Evolutionary conservation across 495 filamentous ascomycete genomes (phyloP), one percentile per base, ranked within the genome.

Genomic region (Margaritispora aquatica): DNA sequence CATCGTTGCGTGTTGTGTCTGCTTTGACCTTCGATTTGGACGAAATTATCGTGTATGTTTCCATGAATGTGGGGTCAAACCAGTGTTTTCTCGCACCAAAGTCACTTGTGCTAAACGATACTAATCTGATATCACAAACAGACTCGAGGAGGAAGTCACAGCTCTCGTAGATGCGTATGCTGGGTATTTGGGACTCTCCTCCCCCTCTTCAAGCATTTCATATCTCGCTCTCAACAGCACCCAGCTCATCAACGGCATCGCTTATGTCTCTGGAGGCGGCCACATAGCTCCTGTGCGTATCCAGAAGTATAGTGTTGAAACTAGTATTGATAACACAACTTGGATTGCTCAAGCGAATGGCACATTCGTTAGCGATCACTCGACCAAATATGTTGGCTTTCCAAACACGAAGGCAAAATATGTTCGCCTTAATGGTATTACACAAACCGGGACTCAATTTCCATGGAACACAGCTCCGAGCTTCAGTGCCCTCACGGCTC

Each of bases 291-390:
- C 71, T 48, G 75, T 74, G 3, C 68, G 68, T 36, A 78, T 80
- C 44, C 69, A 69, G 20, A 61, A 72, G 31, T 74, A 80, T 54
- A 59, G 59, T n/a, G 63, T 80, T 21, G 69, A 66, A 27, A 20
- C 75, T 13, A 79, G 77, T 64, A 55, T 51, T 0, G 73, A 83
- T 48, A 68, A 68, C 10, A 56, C 55, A 4, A 71, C 46, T 19
- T 80, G 71, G 70, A 66, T 31, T 9, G 51, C 56, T 2, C 74
- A 77, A 7, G 75, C 78, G 1, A 71, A 70, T 54, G 80, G 77
- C 11, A 75, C 71, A 7, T 83, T 75, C 69, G 54, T 69, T 10
- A 70, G 73, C 13, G 71, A 71, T 26, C 68, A 68, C 2, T 70
- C 71, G 7, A 66, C 66, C 38, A 75, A 77, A 58, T 66, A 74